phyloP scores from a whole-genome alignment of 495 filamentous ascomycete genomes.

The Penicillium soppii region DNA sequence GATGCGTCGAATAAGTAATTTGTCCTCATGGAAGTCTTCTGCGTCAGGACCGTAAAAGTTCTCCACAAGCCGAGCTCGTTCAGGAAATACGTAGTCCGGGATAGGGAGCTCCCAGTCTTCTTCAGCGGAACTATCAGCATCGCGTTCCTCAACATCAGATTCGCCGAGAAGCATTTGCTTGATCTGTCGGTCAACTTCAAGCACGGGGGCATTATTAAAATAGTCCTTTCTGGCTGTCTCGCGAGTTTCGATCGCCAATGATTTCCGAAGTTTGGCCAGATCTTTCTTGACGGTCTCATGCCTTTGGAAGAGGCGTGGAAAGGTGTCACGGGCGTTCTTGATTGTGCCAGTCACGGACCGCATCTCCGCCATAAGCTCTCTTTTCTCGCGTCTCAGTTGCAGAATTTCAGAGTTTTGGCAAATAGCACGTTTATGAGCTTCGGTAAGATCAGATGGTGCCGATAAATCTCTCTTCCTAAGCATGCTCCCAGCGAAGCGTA shows the following conservation, averaged over 20 bases:
- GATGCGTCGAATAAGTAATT: slow-evolving; percentile 24
- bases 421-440: slow-evolving; percentile 24
- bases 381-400: slow-evolving; percentile 26
- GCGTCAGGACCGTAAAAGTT: slow-evolving; percentile 28
- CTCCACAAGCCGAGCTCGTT: slow-evolving; percentile 26
- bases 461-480: slow-evolving; percentile 26
- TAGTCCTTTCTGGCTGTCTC: slow-evolving; percentile 31
- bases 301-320: slow-evolving; percentile 26
- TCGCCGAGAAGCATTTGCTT: slow-evolving; percentile 26
- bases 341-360: slow-evolving; percentile 27
- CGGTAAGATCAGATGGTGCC: slow-evolving; percentile 24
- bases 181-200: slow-evolving; percentile 29
- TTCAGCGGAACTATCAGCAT: slow-evolving; percentile 16
- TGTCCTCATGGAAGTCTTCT: slow-evolving; percentile 26
- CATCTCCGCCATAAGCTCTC: slow-evolving; percentile 30
- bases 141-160: too few species aligned
- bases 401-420: slow-evolving; percentile 21
- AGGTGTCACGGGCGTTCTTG: slow-evolving; percentile 18
- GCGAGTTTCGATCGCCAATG: slow-evolving; percentile 17
- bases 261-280: slow-evolving; percentile 24
- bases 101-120: slow-evolving; percentile 22
- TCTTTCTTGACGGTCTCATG: slow-evolving; percentile 21
- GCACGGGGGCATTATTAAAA: slow-evolving; percentile 24
- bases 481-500: slow-evolving; percentile 18
- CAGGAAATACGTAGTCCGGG: slow-evolving; percentile 24